Evolutionary conservation across 1,139 yeast genomes (phyloP).

Genomic region (Protomyces arabidopsidicola): DNA sequence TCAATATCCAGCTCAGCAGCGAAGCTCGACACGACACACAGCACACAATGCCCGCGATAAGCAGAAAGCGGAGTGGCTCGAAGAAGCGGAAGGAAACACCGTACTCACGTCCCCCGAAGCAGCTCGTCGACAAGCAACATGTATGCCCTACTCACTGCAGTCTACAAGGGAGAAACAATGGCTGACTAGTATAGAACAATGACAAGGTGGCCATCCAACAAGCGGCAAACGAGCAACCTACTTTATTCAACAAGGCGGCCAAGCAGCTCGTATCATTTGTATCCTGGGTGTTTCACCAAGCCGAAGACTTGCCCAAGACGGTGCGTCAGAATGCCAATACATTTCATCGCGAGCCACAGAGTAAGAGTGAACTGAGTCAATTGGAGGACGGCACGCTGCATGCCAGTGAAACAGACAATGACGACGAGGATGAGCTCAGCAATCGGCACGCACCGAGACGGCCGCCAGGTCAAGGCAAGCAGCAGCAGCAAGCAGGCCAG

Average conservation of each 20-base stretch:
- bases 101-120: not conserved
- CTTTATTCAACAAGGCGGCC: slow-evolving; percentile 13
- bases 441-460: not conserved
- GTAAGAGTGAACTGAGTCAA: slow-evolving; percentile 5
- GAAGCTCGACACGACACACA: not conserved
- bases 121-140: not conserved
- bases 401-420: not conserved
- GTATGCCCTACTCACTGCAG: not conserved
- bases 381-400: slow-evolving; percentile 20
- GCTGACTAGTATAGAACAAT: not conserved
- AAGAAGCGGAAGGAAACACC: not conserved
- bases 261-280: slow-evolving; percentile 5
- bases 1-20: not conserved
- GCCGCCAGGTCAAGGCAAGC: not conserved
- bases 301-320: slow-evolving; percentile 20
- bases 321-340: slow-evolving; percentile 7
- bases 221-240: not conserved
- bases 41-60: not conserved
- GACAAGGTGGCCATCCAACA: not conserved
- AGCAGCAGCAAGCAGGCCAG: not conserved
- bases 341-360: slow-evolving; percentile 14
- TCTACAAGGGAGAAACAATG: too few species aligned
- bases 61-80: not conserved
- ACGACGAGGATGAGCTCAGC: not conserved
- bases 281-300: slow-evolving; percentile 13